Evolutionary conservation across 192 early-diverging fungal genomes (phyloP), one percentile per base, ranked within the genome.

Genomic region (Coemansia sp.): DNA sequence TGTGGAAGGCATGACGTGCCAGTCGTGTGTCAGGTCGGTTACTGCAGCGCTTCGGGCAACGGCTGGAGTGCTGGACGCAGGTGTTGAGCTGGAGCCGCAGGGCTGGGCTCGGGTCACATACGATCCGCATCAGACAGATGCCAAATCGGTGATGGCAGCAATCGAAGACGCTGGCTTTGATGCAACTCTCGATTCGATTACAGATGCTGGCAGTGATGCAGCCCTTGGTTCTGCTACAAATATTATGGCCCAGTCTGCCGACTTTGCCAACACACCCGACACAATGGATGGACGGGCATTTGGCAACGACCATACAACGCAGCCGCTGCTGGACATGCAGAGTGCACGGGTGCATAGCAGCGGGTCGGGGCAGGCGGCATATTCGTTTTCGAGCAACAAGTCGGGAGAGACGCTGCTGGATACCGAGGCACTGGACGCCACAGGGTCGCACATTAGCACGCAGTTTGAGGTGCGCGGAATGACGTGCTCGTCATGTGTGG

Each of bases 401-500:
- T 69, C 76, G 15, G 65, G 71, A 58, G 73, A 74, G 58, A 77
- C 75, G 47, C 60, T 75, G 59, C 58, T 72, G 8, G 69, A 70
- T 43, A 14, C 51, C 0, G 60, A 60, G 2, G n/a, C 63, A 1
- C 43, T 58, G 35, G 54, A 63, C 24, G 51, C 19, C 15, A 38
- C 38, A 4, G 64, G 35, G 25, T 70, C 60, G 21, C 49, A 60
- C 51, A 63, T 50, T 19, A 53, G 49, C 62, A 75, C 72, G 47
- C 80, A 86, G 65, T 66, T 97, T 10, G 84, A 90, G 62, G 85
- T 98, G 21, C 84, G 76, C 22, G 97, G 97, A 5, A 98, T 98
- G 97, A 96, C 97, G 32, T 98, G 96, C 80, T 87, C 95, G 5
- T 90, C 90, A 4, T 98, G 97, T 78, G 95, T 98, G 0, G 86